Evolutionary conservation across 345 rosid species (phyloP).

Genomic region (Melastoma malabathricum): DNA sequence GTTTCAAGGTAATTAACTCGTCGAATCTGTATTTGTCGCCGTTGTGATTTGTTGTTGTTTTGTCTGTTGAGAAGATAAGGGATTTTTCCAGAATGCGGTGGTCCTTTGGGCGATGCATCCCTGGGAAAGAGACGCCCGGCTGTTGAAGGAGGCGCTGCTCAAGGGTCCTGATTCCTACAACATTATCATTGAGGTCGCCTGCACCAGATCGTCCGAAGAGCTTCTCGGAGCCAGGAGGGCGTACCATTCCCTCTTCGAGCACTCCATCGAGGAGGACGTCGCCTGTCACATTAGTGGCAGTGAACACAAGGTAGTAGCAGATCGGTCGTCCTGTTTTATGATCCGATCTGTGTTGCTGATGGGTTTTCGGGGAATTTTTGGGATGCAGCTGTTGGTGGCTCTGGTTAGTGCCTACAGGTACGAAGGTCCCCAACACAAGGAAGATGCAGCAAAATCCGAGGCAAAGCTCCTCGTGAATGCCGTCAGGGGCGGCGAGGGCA

Average conservation of each 20-base stretch:
- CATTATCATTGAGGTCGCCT: constrained; percentile 59
- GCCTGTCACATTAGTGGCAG: constrained; percentile 34
- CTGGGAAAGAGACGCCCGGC: constrained; percentile 92
- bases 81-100: constrained; percentile 40
- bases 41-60: neutral
- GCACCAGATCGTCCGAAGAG: constrained; percentile 68
- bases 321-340: no score
- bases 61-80: neutral
- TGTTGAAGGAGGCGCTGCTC: constrained; percentile 45
- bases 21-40: neutral
- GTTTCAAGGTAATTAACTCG: constrained; percentile 43
- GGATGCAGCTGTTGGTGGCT: constrained; percentile 60
- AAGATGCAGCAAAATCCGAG: constrained; percentile 46
- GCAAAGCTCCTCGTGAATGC: constrained; percentile 35
- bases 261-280: constrained; percentile 73
- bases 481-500: constrained; percentile 25
- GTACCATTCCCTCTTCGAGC: constrained; percentile 76
- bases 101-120: constrained; percentile 70
- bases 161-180: constrained; percentile 37
- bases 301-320: constrained; percentile 33
- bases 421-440: constrained; percentile 55
- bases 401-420: constrained; percentile 89
- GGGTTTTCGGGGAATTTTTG: no score
- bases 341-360: no score
- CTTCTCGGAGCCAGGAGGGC: constrained; percentile 80